Evolutionary conservation across 225 moss, liverwort and hornwort genomes (phyloP).

Genomic region (Rhytidiadelphus loreus): DNA sequence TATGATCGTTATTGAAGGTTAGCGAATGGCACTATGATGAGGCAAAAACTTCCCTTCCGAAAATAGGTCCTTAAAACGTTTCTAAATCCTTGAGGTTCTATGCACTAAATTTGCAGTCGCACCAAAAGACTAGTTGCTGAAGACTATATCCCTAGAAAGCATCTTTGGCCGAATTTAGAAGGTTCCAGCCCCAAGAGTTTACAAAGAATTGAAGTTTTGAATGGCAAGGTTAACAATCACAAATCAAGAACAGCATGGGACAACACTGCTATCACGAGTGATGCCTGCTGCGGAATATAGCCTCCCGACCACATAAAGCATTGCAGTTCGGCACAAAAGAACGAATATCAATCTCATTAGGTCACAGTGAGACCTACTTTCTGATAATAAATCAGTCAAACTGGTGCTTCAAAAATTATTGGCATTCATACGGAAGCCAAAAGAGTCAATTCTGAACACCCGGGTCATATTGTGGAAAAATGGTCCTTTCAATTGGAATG

Average conservation of each 20-base stretch:
- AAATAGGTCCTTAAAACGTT: background rate
- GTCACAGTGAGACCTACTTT: background rate
- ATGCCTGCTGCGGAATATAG: background rate
- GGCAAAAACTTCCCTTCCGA: background rate
- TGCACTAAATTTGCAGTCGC: background rate
- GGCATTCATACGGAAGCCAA: background rate
- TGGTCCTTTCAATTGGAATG: background rate
- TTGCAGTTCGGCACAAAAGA: background rate
- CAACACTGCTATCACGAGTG: background rate
- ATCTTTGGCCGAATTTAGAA: background rate
- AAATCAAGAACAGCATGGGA: background rate
- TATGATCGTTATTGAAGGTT: background rate
- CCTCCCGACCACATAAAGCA: background rate
- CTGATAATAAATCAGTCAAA: background rate
- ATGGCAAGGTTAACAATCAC: background rate
- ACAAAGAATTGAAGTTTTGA: background rate
- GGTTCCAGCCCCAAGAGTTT: background rate
- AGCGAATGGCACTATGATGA: background rate
- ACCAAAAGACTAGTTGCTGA: background rate
- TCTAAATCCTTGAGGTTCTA: background rate
- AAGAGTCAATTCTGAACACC: background rate
- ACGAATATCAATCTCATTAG: background rate
- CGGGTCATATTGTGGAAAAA: background rate
- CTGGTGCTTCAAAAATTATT: background rate
- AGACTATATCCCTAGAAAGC: background rate